Evolutionary conservation across 371 early-diverging fungal genomes (phyloP).

Genomic region (Nematocida sp.): DNA sequence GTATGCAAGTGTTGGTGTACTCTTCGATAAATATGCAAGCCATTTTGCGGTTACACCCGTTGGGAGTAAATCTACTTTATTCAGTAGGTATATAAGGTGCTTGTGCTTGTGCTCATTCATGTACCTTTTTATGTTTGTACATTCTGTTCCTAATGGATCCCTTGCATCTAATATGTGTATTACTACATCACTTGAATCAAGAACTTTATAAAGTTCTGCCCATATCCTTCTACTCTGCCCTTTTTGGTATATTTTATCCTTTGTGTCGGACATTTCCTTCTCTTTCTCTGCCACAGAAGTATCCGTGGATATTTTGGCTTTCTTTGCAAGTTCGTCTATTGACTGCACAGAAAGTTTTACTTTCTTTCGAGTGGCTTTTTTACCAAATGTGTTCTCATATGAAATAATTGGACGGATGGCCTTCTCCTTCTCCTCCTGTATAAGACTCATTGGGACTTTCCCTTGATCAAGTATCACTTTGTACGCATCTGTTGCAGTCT

Average conservation of each 20-base stretch:
- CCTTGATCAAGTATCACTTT: constrained; percentile 85
- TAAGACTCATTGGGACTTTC: constrained; percentile 89
- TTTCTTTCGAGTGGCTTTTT: constrained; percentile 81
- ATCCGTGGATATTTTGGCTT: background rate
- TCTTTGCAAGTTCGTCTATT: constrained; percentile 78
- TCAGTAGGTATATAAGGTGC: constrained; percentile 92
- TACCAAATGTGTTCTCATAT: constrained; percentile 83
- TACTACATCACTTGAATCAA: constrained; percentile 94
- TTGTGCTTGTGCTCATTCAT: constrained; percentile 91
- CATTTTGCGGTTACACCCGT: constrained; percentile 95
- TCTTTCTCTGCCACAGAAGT: constrained; percentile 20
- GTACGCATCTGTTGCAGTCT: constrained; percentile 76
- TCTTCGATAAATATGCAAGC: constrained; percentile 82
- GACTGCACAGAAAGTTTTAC: constrained; percentile 74
- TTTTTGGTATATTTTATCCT: constrained; percentile 70
- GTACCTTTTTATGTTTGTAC: constrained; percentile 82
- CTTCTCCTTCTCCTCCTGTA: constrained; percentile 75
- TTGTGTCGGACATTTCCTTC: constrained; percentile 72
- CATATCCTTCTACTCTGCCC: constrained; percentile 96
- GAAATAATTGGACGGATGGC: constrained; percentile 77
- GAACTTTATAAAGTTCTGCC: constrained; percentile 97
- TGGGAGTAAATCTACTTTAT: constrained; percentile 98
- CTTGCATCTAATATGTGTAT: constrained; percentile 96
- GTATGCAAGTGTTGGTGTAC: constrained; percentile 92
- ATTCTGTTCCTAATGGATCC: constrained; percentile 92